Conservation (phyloP, 176 grass and related monocot genomes). For the Eleusine coracana region DNA sequence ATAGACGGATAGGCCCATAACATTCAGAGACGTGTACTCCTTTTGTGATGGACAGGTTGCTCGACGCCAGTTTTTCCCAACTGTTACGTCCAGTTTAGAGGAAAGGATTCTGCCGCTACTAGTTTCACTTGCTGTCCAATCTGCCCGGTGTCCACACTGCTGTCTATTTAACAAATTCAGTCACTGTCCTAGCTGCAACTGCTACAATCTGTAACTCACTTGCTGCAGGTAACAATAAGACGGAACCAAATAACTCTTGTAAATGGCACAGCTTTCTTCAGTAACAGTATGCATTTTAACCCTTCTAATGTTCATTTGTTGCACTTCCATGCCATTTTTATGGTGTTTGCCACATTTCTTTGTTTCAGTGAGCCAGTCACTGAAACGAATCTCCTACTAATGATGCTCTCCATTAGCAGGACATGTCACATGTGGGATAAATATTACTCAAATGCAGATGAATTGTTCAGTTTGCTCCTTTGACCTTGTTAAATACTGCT, state of each 20-base stretch:
- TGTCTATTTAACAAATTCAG: slow-evolving; percentile 4
- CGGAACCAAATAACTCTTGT: slow-evolving; percentile 17
- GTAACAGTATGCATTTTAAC: background rate
- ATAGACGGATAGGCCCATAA: slow-evolving; percentile 27
- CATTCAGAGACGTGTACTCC: slow-evolving; percentile 26
- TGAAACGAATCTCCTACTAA: background rate
- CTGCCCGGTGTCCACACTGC: slow-evolving; percentile 6
- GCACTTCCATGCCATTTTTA: background rate
- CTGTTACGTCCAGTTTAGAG: slow-evolving; percentile 52
- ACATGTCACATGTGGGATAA: no score
- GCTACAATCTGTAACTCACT: slow-evolving; percentile 28
- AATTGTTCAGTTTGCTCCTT: background rate
- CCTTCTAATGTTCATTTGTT: background rate
- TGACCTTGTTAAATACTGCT: no score
- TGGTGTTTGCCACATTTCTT: background rate
- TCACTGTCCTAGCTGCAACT: slow-evolving; percentile 24
- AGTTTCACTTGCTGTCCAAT: slow-evolving; percentile 21
- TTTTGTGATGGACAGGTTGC: slow-evolving; percentile 45
- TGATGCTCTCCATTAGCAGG: no score
- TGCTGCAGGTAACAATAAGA: slow-evolving; percentile 27
- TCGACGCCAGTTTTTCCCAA: slow-evolving; percentile 60
- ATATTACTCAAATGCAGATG: background rate
- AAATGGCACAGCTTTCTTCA: background rate
- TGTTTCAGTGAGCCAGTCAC: background rate
- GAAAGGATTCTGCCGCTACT: slow-evolving; percentile 49